phyloP scores from a whole-genome alignment of 768 basidiomycete species.

The Filobasidium wieringae region DNA sequence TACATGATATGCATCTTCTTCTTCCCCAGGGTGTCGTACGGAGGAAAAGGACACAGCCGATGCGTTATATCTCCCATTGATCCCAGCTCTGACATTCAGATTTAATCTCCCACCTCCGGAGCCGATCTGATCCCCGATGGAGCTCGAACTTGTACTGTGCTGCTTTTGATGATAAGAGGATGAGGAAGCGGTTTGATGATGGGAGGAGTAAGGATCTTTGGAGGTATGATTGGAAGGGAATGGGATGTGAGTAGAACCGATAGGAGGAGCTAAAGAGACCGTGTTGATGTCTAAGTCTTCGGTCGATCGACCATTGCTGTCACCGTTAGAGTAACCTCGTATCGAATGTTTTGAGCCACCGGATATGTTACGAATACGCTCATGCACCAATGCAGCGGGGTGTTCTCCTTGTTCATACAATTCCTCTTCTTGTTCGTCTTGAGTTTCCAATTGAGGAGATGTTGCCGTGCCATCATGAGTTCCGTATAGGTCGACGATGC shows the following conservation, averaged over 20 bases:
- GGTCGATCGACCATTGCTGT: background rate
- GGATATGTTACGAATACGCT: no score
- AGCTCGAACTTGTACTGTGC: background rate
- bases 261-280: no score
- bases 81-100: background rate
- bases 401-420: background rate
- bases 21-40: conserved; percentile 34
- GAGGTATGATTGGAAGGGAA: no score
- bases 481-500: background rate
- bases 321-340: no score
- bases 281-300: background rate
- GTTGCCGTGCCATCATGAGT: background rate
- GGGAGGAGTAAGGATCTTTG: no score
- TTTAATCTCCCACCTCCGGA: background rate
- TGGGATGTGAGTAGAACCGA: no score
- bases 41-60: conserved; percentile 1
- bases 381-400: no score
- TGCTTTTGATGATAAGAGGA: background rate
- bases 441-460: no score
- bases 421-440: no score
- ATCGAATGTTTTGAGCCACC: no score
- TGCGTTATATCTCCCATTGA: background rate
- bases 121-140: background rate
- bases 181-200: no score
- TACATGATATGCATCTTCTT: conserved; percentile 38